phyloP scores from a whole-genome alignment of 768 basidiomycete species.

The Boletus patriciae region DNA sequence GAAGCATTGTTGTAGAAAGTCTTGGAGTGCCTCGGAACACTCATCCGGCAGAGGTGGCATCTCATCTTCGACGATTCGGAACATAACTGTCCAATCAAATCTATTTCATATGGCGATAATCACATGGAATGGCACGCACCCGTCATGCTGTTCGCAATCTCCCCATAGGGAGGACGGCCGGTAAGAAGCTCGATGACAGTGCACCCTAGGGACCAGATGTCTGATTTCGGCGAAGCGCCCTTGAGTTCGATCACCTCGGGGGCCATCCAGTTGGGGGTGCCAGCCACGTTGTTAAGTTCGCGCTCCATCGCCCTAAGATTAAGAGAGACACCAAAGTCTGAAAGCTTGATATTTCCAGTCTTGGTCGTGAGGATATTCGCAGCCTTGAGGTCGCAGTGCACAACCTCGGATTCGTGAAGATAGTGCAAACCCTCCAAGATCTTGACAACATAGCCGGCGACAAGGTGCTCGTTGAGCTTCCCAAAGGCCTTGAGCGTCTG shows the following conservation, averaged over 20 bases:
- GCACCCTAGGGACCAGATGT: conserved; percentile 95
- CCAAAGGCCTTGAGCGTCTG: conserved; percentile 94
- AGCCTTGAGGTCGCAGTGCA: conserved; percentile 97
- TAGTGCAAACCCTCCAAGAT: conserved; percentile 95
- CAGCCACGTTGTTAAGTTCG: conserved; percentile 82
- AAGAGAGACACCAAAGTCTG: conserved; percentile 96
- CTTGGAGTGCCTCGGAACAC: conserved; percentile 70
- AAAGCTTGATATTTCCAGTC: conserved; percentile 94
- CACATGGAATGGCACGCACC: conserved; percentile 47
- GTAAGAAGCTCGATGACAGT: conserved; percentile 94
- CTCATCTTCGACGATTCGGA: conserved; percentile 92
- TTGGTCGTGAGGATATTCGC: conserved; percentile 99
- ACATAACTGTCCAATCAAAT: conserved; percentile 69
- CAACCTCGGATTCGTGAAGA: conserved; percentile 84
- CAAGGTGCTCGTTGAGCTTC: conserved; percentile 87
- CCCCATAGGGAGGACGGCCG: conserved; percentile 88
- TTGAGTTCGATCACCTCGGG: conserved; percentile 96
- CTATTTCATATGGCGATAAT: background rate
- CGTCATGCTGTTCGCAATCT: conserved; percentile 87
- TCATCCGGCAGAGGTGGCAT: conserved; percentile 83
- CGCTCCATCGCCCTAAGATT: conserved; percentile 89
- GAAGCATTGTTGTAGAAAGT: conserved; percentile 89
- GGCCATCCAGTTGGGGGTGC: conserved; percentile 99
- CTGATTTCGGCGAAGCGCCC: conserved; percentile 89
- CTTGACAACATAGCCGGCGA: conserved; percentile 92